Evolutionary conservation across 805 yeast genomes (phyloP), one percentile per base, ranked within the genome.

Genomic region (Starmerella floris): DNA sequence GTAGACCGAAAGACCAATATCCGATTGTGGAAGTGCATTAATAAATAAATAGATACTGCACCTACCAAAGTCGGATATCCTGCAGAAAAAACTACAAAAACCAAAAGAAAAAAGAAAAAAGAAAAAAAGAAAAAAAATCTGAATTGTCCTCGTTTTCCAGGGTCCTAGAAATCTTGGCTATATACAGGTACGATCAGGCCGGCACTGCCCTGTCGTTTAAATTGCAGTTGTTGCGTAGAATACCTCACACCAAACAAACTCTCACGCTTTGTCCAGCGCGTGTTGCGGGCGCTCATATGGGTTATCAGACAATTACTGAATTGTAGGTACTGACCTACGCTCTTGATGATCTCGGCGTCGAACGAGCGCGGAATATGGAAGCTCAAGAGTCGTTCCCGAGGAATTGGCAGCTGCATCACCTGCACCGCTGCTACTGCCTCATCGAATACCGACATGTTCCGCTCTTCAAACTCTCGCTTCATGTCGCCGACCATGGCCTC

Each of bases 301-400:
- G 34, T 17, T 4, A 19, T 19, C 20, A 27, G 17, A 6, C 26
- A 10, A 31, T 36, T 36, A 23, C 19, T 23, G 28, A 36, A 36
- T 13, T 19, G 30, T 11, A 36, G 32, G 23, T 19, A 36, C 19
- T 20, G 5, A 8, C 20, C 31, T 10, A 17, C 22, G 16, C 23
- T 26, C 8, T 9, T 4, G 30, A 36, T 36, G 16, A 15, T 19
- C 10, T 25, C 20, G 21, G 31, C 20, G 11, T 36, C 23, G 39
- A 25, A 36, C 23, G 15, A n/a, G 17, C 31, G 30, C 30, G 39
- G 39, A 9, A 36, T 15, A 23, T 19, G 4, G 39, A 15, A 26
- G 39, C 4, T 28, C 16, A 36, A 31, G 31, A 36, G 23, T 10
- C 39, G 39, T 8, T 36, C 39, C 9, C 39, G 30, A 30, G 30